Evolutionary conservation across 2,329 filamentous ascomycete species (phyloP), one percentile per base, ranked within the genome.

Genomic region (Fusarium veterinarium): DNA sequence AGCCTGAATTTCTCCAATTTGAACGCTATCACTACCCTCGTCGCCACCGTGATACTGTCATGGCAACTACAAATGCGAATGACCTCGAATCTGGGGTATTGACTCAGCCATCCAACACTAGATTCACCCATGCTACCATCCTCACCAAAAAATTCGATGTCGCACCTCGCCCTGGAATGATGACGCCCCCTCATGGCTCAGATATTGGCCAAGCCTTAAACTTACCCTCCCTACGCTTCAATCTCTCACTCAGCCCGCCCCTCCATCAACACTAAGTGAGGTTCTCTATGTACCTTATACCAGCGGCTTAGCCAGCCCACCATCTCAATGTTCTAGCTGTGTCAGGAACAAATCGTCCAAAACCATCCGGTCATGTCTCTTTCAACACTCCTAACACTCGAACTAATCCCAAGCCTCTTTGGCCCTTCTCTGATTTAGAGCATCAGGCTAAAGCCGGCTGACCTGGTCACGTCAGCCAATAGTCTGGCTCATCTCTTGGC

Each of bases 391-490:
- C 38, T 23, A 23, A 44, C 14, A n/a, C 51, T 30, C 23, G 10
- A 55, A 41, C 38, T 68, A 48, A 60, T 31, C 35, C 52, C 35
- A 69, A 64, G 58, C 65, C 56, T 48, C 46, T 42, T 37, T 52
- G 35, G 46, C 38, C 35, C 17, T 20, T 58, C 65, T 64, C 60
- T 30, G 48, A 49, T 56, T 44, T 41, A 37, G 57, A 48, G 58
- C 37, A 48, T 51, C 52, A 55, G 35, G 25, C 63, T 68, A 67
- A 68, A 55, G 38, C 46, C 48, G 59, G 63, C 67, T 74, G 71
- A 74, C 59, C 60, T 65, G 67, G 68, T 72, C 71, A 72, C 64
- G 67, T 68, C 71, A 74, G 41, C 71, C 63, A 72, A 66, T 52
- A 40, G 35, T 33, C n/a, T 33, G 20, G 56, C 33, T 53, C 37